Evolutionary conservation across 1,284 basidiomycete species (phyloP).

Genomic region (Trametes polyzona): DNA sequence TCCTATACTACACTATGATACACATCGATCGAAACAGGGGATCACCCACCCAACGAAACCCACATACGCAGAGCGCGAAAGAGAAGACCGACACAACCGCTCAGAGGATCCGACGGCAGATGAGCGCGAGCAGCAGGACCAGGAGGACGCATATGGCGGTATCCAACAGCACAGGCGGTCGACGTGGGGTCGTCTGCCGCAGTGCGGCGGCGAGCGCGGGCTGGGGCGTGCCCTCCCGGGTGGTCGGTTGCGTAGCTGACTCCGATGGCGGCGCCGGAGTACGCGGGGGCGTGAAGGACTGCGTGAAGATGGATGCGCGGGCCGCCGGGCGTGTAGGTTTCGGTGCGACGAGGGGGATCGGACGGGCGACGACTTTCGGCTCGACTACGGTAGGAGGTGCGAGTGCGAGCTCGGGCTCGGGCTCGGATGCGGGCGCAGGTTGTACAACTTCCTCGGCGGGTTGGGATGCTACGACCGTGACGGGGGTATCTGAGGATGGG

Average conservation of each 20-base stretch:
- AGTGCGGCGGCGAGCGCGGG: conserved; percentile 25
- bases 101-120: conserved; percentile 64
- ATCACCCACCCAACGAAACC: neutral
- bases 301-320: conserved; percentile 28
- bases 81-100: neutral
- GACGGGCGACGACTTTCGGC: conserved; percentile 10
- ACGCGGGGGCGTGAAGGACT: conserved; percentile 23
- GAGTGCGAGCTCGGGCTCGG: neutral
- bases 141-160: conserved; percentile 70
- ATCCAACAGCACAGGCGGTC: conserved; percentile 68
- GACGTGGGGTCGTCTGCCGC: conserved; percentile 30
- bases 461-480: neutral
- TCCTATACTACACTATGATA: conserved; percentile 23
- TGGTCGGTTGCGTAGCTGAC: conserved; percentile 6
- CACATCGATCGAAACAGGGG: conserved; percentile 8
- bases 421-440: conserved; percentile 2
- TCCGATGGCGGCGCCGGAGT: conserved; percentile 4
- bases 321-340: conserved; percentile 33
- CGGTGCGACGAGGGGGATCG: conserved; percentile 33
- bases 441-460: neutral
- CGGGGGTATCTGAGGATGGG: conserved; percentile 7
- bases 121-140: conserved; percentile 62
- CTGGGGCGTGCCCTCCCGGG: conserved; percentile 18
- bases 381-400: conserved; percentile 8
- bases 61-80: neutral